Base-by-base conservation (phyloP, 2,329 filamentous ascomycete genomes). In the Colletotrichum sp. region DNA sequence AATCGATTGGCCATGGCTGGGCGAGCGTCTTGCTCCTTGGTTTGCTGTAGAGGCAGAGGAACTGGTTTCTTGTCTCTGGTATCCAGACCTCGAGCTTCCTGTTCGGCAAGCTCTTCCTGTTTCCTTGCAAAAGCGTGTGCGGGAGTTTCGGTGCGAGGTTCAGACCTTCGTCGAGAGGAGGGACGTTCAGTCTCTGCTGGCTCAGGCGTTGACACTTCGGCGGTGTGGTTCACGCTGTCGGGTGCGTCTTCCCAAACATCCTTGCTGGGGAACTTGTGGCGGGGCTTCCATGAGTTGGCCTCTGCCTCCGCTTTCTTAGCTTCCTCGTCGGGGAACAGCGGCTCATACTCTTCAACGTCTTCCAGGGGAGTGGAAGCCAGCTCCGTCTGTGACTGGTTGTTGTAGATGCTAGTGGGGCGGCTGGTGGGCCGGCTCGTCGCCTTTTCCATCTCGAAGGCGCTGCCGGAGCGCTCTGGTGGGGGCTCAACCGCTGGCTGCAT, bases 181-280 rank as follows among this genome's bases (percentile, higher is more conserved):
- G 84, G 78, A 82, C 86, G 79, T 82, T 85, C 82, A 55, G 85
- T 82, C 82, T 86, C 83, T 36, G 57, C 59, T 8, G 74, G 74
- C 80, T 96, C 94, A 2, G 96, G 96, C 1, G 95, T 97, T 4
- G 94, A 95, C 9, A 99, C 96, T 76, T 95, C 96, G 5, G 96
- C 93, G 39, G 92, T 93, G 81, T 91, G 92, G 81, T 97, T 93
- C 69, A 95, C 89, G 85, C 96, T 98, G 82, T 93, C 94, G 6
- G 98, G 97, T 0, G 95, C 94, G 83, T 99, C 98, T 86, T 99
- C 97, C 97, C 97, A 99, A 55, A 99, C 92, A 83, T 99, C 97
- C 83, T 96, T 94, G 84, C 96, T 98, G 2, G 97, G 97, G 85
- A 99, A 99, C 77, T 90, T 85, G 76, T 94, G 93, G 78, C 92